Conservation (phyloP, 129 eudicot species). For the Chrysanthemum seticuspe region DNA sequence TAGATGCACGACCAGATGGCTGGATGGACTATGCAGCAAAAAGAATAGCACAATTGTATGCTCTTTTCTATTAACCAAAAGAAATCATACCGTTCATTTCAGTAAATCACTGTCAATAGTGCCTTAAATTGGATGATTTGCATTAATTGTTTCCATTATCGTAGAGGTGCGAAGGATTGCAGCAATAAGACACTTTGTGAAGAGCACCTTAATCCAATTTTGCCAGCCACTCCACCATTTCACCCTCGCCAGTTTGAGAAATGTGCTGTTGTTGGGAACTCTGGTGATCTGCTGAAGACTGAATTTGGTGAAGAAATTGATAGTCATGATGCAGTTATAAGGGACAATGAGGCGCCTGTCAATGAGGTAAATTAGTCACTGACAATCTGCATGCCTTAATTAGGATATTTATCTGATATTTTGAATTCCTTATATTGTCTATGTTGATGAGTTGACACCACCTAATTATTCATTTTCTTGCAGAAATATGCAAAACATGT, state of each 20-base stretch:
- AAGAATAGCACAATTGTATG: slow-evolving; percentile 94
- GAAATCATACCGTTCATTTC: background rate
- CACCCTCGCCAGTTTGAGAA: slow-evolving; percentile 88
- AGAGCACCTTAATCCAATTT: slow-evolving; percentile 76
- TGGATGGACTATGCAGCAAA: slow-evolving; percentile 97
- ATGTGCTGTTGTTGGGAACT: slow-evolving; percentile 99
- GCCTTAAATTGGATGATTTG: background rate
- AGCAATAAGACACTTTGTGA: slow-evolving; percentile 84
- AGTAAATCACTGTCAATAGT: background rate
- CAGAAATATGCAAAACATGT: slow-evolving; percentile 95
- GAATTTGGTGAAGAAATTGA: slow-evolving; percentile 96
- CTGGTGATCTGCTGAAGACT: slow-evolving; percentile 91
- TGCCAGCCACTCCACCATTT: slow-evolving; percentile 94
- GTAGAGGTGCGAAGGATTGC: slow-evolving; percentile 88
- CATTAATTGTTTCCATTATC: slow-evolving; percentile 11
- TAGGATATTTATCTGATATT: slow-evolving; percentile 1
- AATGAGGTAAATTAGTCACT: slow-evolving; percentile 55
- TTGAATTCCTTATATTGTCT: background rate
- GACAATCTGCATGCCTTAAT: slow-evolving; percentile 4
- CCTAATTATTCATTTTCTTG: slow-evolving; percentile 18
- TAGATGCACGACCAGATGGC: slow-evolving; percentile 97
- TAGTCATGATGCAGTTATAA: slow-evolving; percentile 91
- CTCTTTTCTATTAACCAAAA: slow-evolving; percentile 3
- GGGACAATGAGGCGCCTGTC: slow-evolving; percentile 99
- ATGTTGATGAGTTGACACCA: slow-evolving; percentile 1